These are phyloP conservation scores for Melastoma candidum DNA, from an alignment of 441 rosid species.

Conservation along the genomic window DNA sequence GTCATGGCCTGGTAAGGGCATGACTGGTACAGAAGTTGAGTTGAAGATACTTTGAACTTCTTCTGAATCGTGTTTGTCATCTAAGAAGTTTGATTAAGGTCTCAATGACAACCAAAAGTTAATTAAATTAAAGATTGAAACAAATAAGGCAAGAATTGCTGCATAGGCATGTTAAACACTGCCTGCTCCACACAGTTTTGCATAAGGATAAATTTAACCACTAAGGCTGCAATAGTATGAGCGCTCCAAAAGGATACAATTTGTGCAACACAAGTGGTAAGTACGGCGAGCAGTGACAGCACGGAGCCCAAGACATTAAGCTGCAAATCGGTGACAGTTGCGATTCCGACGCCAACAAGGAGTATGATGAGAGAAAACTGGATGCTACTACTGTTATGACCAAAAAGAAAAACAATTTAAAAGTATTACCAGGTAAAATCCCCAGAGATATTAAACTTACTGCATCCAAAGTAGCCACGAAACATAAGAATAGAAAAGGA, in stretches of 20 bases:
- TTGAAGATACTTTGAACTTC: conserved; percentile 96
- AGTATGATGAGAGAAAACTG: conserved; percentile 75
- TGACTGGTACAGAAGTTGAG: conserved; percentile 95
- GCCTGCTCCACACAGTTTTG: too few relatives aligned
- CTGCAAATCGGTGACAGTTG: conserved; percentile 97
- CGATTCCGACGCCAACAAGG: conserved; percentile 96
- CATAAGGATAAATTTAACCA: not conserved
- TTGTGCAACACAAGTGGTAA: conserved; percentile 96
- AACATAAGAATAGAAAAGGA: not conserved
- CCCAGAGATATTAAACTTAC: not conserved
- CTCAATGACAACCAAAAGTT: conserved; percentile 7
- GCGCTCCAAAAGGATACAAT: conserved; percentile 59
- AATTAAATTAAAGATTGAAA: conserved; percentile 7
- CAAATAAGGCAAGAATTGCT: not conserved
- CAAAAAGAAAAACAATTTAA: conserved; percentile 9
- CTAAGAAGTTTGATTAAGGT: conserved; percentile 54
- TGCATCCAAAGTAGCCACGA: conserved; percentile 3
- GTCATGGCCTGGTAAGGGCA: conserved; percentile 96
- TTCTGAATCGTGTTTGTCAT: conserved; percentile 99
- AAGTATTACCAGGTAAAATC: conserved; percentile 5
- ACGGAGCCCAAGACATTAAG: conserved; percentile 85
- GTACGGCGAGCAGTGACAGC: conserved; percentile 78
- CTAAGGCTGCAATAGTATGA: not conserved
- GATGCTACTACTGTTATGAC: conserved; percentile 62
- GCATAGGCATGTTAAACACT: too few relatives aligned